Base-by-base conservation (phyloP, 768 basidiomycete genomes). In the Lactifluus volemus region DNA sequence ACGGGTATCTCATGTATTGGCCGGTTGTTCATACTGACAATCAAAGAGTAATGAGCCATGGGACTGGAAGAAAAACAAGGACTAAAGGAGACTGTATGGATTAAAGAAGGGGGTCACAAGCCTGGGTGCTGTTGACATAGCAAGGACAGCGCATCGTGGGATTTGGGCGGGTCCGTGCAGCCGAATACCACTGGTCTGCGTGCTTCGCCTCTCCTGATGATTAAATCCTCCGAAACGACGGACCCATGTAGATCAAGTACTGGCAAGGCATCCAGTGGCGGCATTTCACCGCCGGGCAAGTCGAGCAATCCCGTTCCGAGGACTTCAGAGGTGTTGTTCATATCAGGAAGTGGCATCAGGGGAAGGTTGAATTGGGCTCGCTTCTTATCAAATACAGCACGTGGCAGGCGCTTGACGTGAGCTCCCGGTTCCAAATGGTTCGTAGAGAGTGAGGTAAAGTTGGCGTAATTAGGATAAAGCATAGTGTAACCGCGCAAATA, bases 351-450 rank as follows among this genome's bases (percentile, higher is more conserved):
- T 29, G 68, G 68, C 83, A 93, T 83, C 65, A 93, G 72, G 12
- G 92, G 91, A 8, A 92, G 73, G 44, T 77, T 72, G 73, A 92
- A 94, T 54, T 82, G 69, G 8, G 76, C 76, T 65, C 81, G 81
- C 74, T 85, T 89, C 68, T 80, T 80, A 65, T 70, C 67, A 64
- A 78, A 77, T 25, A 72, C 74, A 29, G 72, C 75, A 10, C 71
- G 74, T 17, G 83, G 80, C 21, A 77, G 74, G 48, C 77, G 76
- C 68, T 81, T 82, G 51, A 93, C 89, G 67, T 94, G 92, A 44
- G 85, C 84, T 34, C 92, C 92, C 17, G 84, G 78, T 74, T 94
- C 92, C 57, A 93, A 79, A 68, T 92, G 92, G 70, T 94, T 94
- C n/a, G 90, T 94, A 61, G 92, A 93, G 7, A 94, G 71, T 32